These are phyloP conservation scores for Erysimum cheiranthoides DNA, from an alignment of 345 rosid genomes.

Conservation along the genomic window DNA sequence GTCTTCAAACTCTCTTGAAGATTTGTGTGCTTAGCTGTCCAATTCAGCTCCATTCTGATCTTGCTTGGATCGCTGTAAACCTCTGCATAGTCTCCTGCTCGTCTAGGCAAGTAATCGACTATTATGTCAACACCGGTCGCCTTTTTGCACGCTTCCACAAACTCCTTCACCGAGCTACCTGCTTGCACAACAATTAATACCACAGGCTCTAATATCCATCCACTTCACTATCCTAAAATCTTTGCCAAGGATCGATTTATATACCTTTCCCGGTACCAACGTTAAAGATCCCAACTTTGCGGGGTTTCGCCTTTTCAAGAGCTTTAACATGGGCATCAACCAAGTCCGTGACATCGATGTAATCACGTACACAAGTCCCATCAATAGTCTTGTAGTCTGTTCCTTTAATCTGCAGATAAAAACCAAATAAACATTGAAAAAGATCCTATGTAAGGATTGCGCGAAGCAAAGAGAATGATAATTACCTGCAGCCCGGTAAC, in stretches of 20 bases:
- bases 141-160: slow-evolving; percentile 65
- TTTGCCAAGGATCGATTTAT: background rate
- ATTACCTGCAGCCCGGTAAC: slow-evolving; percentile 57
- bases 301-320: slow-evolving; percentile 55
- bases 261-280: slow-evolving; percentile 71
- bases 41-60: slow-evolving; percentile 56
- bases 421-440: background rate
- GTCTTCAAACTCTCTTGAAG: slow-evolving; percentile 54
- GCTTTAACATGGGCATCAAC: slow-evolving; percentile 74
- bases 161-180: slow-evolving; percentile 72
- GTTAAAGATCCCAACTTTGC: slow-evolving; percentile 62
- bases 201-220: background rate
- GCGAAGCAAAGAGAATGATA: background rate
- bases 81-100: slow-evolving; percentile 68
- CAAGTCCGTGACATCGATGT: slow-evolving; percentile 65
- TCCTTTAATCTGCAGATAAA: slow-evolving; percentile 57
- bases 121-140: slow-evolving; percentile 60
- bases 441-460: slow-evolving; percentile 7
- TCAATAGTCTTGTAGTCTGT: slow-evolving; percentile 64
- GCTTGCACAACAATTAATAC: slow-evolving; percentile 20
- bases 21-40: slow-evolving; percentile 57
- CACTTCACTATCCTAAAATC: background rate
- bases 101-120: slow-evolving; percentile 53
- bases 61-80: slow-evolving; percentile 63
- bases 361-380: slow-evolving; percentile 64